Evolutionary conservation across 164 flowering plant genomes (phyloP).

Genomic region (Magnolia changhungtana): DNA sequence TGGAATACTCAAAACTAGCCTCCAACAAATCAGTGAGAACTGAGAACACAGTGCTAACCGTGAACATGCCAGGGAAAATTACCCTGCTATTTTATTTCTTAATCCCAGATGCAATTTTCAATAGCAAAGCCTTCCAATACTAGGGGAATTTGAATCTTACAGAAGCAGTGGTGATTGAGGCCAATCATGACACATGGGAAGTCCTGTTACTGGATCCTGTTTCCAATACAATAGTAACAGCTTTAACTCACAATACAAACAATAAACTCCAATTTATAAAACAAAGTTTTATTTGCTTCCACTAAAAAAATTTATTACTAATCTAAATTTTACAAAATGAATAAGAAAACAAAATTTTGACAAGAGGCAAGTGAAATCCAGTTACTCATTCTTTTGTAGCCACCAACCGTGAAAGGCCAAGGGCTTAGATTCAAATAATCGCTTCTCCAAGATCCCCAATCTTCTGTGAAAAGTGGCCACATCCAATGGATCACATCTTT

Average conservation of each 20-base stretch:
- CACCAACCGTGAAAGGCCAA: slow-evolving; percentile 70
- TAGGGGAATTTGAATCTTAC: slow-evolving; percentile 42
- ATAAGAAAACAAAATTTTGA: background rate
- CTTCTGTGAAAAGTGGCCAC: slow-evolving; percentile 96
- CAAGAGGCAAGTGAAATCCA: background rate
- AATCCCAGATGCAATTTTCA: background rate
- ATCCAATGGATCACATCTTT: slow-evolving; percentile 92
- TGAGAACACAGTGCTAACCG: background rate
- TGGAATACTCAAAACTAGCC: background rate
- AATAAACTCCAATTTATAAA: background rate
- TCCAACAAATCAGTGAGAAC: background rate
- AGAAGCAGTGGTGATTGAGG: slow-evolving; percentile 58
- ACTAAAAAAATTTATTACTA: background rate
- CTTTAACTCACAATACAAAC: background rate
- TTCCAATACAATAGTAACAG: slow-evolving; percentile 9
- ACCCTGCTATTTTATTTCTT: background rate
- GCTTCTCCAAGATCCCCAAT: slow-evolving; percentile 85
- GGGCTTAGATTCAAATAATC: slow-evolving; percentile 59
- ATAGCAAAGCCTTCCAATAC: background rate
- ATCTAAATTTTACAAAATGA: background rate
- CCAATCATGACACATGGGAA: slow-evolving; percentile 73
- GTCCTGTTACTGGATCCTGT: slow-evolving; percentile 94
- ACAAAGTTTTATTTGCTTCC: background rate
- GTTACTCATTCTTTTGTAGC: background rate
- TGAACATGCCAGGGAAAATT: background rate